Conservation (phyloP, 371 early-diverging fungal genomes). For the Blakeslea trispora region DNA sequence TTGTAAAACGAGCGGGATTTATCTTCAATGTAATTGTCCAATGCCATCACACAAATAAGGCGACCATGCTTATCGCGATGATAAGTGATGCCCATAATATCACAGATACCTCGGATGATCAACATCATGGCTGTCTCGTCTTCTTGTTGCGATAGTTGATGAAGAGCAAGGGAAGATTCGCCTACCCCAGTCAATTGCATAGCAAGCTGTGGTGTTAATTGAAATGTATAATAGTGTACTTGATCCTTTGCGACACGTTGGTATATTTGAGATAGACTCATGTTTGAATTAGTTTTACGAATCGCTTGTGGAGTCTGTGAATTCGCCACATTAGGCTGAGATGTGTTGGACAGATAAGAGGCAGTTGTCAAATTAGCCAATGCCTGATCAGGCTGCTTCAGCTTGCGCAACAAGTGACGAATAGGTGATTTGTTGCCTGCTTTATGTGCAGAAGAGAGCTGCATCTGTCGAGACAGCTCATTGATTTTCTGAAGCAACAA, state of each 20-base stretch:
- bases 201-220: slow-evolving; percentile 27
- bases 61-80: slow-evolving; percentile 32
- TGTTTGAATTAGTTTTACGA: slow-evolving; percentile 33
- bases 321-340: not conserved
- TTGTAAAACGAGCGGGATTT: slow-evolving; percentile 23
- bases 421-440: slow-evolving; percentile 32
- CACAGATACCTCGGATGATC: slow-evolving; percentile 40
- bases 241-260: slow-evolving; percentile 44
- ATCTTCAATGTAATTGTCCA: slow-evolving; percentile 35
- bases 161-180: slow-evolving; percentile 24
- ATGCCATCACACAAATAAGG: slow-evolving; percentile 40
- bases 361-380: not conserved
- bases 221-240: slow-evolving; percentile 41
- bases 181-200: slow-evolving; percentile 15
- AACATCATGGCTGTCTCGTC: slow-evolving; percentile 43
- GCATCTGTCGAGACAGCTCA: slow-evolving; percentile 32
- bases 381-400: slow-evolving; percentile 26
- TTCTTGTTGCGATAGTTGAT: slow-evolving; percentile 17
- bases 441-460: slow-evolving; percentile 27
- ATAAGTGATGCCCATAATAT: slow-evolving; percentile 47
- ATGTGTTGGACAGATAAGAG: not conserved
- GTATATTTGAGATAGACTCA: slow-evolving; percentile 39
- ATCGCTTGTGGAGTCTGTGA: slow-evolving; percentile 11
- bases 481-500: slow-evolving; percentile 38
- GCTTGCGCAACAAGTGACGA: slow-evolving; percentile 35